phyloP scores from a whole-genome alignment of 495 filamentous ascomycete species.

The Aspergillus funiculosus region DNA sequence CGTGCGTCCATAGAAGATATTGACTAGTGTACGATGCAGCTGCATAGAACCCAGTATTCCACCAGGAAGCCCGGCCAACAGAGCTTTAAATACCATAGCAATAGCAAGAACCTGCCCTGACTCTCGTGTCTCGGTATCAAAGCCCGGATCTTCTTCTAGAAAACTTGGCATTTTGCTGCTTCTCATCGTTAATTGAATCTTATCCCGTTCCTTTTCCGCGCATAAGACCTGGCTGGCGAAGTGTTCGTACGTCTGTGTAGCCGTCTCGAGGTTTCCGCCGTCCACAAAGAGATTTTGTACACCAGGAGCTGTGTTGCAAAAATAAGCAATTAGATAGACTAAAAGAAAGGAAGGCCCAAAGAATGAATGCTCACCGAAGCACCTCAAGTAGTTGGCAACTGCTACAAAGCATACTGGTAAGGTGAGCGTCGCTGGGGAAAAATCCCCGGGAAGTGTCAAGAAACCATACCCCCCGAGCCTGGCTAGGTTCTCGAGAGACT shows the following conservation, averaged over 20 bases:
- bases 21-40: constrained; percentile 60
- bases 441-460: constrained; percentile 59
- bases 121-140: constrained; percentile 21
- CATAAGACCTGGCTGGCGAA: constrained; percentile 36
- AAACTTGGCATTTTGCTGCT: constrained; percentile 20
- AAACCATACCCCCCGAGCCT: constrained; percentile 68
- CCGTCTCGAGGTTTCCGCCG: constrained; percentile 28
- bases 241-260: constrained; percentile 32
- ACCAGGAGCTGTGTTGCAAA: constrained; percentile 17
- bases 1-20: constrained; percentile 53
- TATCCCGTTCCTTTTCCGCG: constrained; percentile 28
- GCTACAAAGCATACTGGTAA: constrained; percentile 74
- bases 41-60: constrained; percentile 65
- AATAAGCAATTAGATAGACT: not conserved
- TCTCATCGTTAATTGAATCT: constrained; percentile 32
- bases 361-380: constrained; percentile 50
- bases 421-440: constrained; percentile 56
- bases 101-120: constrained; percentile 56
- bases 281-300: constrained; percentile 32
- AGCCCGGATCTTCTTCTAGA: constrained; percentile 19
- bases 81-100: constrained; percentile 63
- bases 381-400: constrained; percentile 57
- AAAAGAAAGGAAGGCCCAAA: not conserved
- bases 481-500: constrained; percentile 57
- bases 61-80: constrained; percentile 64